phyloP scores from a whole-genome alignment of 495 filamentous ascomycete species.

The Parathielavia hyrcaniae region DNA sequence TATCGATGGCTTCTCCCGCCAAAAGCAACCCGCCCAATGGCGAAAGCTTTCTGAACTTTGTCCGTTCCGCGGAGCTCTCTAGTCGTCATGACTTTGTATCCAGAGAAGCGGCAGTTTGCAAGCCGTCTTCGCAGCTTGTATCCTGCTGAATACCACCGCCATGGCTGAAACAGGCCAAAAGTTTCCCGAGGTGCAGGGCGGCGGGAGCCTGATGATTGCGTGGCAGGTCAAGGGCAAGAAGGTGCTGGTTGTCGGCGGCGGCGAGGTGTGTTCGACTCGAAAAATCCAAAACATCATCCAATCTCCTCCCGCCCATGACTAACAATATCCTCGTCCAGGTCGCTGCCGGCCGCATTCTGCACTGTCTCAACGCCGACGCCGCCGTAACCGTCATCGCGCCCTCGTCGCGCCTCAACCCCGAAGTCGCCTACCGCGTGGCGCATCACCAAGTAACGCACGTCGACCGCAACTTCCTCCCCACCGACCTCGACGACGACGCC shows the following conservation, averaged over 20 bases:
- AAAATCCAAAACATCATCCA: not conserved
- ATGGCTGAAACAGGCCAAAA: slow-evolving; percentile 45
- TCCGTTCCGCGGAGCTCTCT: not conserved
- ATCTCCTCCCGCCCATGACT: not conserved
- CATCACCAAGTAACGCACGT: slow-evolving; percentile 67
- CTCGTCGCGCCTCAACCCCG: slow-evolving; percentile 69
- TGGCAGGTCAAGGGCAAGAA: slow-evolving; percentile 85
- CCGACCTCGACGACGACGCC: slow-evolving; percentile 59
- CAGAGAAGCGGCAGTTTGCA: not conserved
- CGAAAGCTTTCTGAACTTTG: not conserved
- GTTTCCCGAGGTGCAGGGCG: slow-evolving; percentile 77
- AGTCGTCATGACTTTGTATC: not conserved
- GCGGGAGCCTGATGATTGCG: slow-evolving; percentile 86
- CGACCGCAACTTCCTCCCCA: slow-evolving; percentile 73
- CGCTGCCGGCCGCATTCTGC: slow-evolving; percentile 86
- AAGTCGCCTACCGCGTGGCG: slow-evolving; percentile 75
- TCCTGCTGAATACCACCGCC: not conserved
- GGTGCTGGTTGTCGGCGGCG: slow-evolving; percentile 84
- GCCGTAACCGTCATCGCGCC: slow-evolving; percentile 80
- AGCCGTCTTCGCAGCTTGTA: not conserved
- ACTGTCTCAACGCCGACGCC: slow-evolving; percentile 91
- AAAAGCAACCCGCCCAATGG: not conserved
- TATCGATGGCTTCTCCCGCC: slow-evolving; percentile 1
- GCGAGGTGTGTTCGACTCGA: slow-evolving; percentile 57
- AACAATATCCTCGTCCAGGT: slow-evolving; percentile 54